A percentile compares a stretch with the other conserved stretches of the same genome.
These are phyloP conservation scores for Irpex lacteus DNA, from an alignment of 1,284 basidiomycete species.

Conservation along the genomic window DNA sequence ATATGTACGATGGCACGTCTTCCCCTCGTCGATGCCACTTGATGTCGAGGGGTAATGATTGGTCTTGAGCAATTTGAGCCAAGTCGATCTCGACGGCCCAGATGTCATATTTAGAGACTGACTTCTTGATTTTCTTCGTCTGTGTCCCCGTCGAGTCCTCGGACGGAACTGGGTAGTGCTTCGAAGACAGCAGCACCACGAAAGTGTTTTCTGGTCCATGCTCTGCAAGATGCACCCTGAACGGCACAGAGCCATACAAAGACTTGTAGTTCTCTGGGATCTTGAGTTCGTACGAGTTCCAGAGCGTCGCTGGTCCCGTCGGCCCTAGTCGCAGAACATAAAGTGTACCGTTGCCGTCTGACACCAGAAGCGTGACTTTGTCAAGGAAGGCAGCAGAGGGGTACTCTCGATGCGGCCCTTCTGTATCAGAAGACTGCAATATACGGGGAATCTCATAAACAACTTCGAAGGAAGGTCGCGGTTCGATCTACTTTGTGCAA, in stretches of 20 bases:
- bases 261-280: conserved; percentile 24
- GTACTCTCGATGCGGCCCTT: conserved; percentile 62
- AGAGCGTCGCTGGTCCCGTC: conserved; percentile 38
- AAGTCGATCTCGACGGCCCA: conserved; percentile 57
- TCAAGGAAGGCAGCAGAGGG: conserved; percentile 67
- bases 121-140: conserved; percentile 5
- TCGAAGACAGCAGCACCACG: conserved; percentile 52
- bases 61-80: conserved; percentile 30
- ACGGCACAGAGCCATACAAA: conserved; percentile 41
- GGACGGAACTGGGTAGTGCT: conserved; percentile 34
- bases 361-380: conserved; percentile 50
- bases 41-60: conserved; percentile 41
- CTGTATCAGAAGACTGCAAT: conserved; percentile 36
- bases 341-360: conserved; percentile 72
- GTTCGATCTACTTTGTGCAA: conserved; percentile 42
- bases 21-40: conserved; percentile 70
- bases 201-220: conserved; percentile 36
- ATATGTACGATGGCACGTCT: conserved; percentile 67
- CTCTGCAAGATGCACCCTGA: conserved; percentile 52
- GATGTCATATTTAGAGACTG: conserved; percentile 52
- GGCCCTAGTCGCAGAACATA: conserved; percentile 50
- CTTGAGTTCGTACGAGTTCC: conserved; percentile 54
- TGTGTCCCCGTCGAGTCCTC: not conserved
- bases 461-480: conserved; percentile 51
- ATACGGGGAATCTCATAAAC: conserved; percentile 61